Conservation (phyloP, 116 monocot species). For the Posidonia oceanica region DNA sequence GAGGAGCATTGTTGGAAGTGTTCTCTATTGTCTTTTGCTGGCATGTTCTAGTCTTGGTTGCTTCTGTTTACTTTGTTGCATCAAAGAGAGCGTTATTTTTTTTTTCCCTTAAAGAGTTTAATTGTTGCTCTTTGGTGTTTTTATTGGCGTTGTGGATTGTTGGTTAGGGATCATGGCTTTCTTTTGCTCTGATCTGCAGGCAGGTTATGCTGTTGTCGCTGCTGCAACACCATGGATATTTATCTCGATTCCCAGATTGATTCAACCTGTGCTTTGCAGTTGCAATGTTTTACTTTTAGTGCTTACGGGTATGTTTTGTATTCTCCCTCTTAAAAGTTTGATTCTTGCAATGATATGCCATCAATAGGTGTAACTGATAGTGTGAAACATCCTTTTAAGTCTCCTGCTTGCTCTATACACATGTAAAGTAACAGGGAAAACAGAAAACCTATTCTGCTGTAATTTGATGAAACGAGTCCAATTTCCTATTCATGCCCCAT, state of each 20-base stretch:
- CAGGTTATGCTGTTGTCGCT: constrained; percentile 69
- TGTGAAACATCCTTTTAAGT: too few species aligned
- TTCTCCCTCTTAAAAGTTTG: neutral
- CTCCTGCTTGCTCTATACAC: neutral
- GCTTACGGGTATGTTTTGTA: constrained; percentile 7
- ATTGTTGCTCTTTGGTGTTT: neutral
- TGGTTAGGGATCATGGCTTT: neutral
- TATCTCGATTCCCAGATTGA: constrained; percentile 38
- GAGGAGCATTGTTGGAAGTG: constrained; percentile 54
- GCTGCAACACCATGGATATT: constrained; percentile 92
- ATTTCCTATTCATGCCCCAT: too few species aligned
- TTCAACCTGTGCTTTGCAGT: constrained; percentile 76
- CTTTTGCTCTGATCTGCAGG: constrained; percentile 27
- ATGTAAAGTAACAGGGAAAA: neutral
- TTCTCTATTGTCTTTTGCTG: constrained; percentile 78
- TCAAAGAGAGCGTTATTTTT: neutral
- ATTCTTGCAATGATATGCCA: neutral
- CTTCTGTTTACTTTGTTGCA: too few species aligned
- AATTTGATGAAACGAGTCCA: neutral
- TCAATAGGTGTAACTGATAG: too few species aligned
- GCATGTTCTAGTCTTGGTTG: constrained; percentile 30
- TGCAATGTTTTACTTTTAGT: constrained; percentile 64
- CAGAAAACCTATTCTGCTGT: neutral
- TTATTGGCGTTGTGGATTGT: neutral
- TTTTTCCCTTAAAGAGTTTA: neutral